These are phyloP conservation scores for Rhodomyrtus psidioides DNA, from an alignment of 441 rosid genomes.

Conservation along the genomic window DNA sequence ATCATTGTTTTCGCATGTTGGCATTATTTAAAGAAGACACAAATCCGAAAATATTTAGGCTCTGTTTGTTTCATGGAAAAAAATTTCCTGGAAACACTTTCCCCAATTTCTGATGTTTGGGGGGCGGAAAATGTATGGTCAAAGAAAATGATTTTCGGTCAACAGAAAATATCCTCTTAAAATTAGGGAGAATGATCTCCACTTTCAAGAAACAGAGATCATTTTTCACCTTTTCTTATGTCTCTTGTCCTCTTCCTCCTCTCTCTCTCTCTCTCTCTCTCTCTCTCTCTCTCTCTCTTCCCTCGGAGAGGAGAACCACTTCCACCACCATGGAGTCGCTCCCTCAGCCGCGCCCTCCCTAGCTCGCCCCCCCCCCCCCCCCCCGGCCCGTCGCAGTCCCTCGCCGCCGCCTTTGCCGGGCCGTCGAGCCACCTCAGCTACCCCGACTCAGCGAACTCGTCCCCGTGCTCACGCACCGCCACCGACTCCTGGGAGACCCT, in stretches of 20 bases:
- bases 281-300: neutral
- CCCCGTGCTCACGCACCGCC: slow-evolving; percentile 75
- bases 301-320: neutral
- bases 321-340: too few relatives aligned
- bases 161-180: too few relatives aligned
- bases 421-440: slow-evolving; percentile 12
- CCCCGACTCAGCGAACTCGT: slow-evolving; percentile 63
- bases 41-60: neutral
- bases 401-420: slow-evolving; percentile 2
- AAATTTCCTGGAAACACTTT: too few relatives aligned
- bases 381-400: neutral
- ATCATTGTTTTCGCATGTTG: neutral
- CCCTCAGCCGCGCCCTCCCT: slow-evolving; percentile 11
- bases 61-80: too few relatives aligned
- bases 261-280: neutral
- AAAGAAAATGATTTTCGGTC: too few relatives aligned
- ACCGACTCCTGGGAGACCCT: slow-evolving; percentile 53
- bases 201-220: too few relatives aligned
- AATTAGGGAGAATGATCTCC: too few relatives aligned
- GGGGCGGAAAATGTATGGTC: too few relatives aligned
- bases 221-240: too few relatives aligned
- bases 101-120: too few relatives aligned
- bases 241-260: too few relatives aligned
- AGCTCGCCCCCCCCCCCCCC: slow-evolving; percentile 2
- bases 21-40: neutral